Conservation (phyloP, 1,139 yeast genomes). For the Scheffersomyces titani region DNA sequence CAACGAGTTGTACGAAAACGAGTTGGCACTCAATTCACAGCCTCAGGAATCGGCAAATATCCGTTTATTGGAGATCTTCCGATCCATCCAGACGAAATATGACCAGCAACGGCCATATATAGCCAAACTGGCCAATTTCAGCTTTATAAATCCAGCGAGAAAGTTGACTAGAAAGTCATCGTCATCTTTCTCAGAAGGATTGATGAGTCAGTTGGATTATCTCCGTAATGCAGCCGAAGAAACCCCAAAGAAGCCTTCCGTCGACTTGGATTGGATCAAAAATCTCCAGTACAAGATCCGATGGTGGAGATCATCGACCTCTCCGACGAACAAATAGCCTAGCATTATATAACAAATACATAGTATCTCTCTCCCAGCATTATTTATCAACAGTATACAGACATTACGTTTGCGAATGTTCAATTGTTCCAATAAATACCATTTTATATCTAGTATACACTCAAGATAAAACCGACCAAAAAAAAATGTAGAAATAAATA, state of each 20-base stretch:
- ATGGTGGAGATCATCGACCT: conserved; percentile 25
- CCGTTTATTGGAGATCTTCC: conserved; percentile 23
- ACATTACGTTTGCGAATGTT: neutral
- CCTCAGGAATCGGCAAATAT: neutral
- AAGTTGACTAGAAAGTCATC: neutral
- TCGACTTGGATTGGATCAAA: conserved; percentile 28
- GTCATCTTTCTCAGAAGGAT: conserved; percentile 23
- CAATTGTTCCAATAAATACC: neutral
- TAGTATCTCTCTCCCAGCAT: no score
- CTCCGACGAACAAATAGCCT: neutral
- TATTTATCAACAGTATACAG: neutral
- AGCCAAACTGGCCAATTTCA: neutral
- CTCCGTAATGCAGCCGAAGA: conserved; percentile 21
- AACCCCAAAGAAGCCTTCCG: conserved; percentile 9
- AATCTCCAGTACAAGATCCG: conserved; percentile 29
- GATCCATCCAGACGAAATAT: conserved; percentile 22
- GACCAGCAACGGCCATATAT: conserved; percentile 5
- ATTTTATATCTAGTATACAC: neutral
- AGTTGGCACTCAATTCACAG: conserved; percentile 2
- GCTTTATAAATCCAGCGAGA: neutral
- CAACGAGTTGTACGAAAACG: conserved; percentile 28
- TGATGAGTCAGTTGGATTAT: conserved; percentile 25
- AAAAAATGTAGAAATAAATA: neutral
- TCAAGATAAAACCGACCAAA: neutral
- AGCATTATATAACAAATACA: neutral